Conservation (phyloP, 148 eudicot species). For the Spergularia marina region DNA sequence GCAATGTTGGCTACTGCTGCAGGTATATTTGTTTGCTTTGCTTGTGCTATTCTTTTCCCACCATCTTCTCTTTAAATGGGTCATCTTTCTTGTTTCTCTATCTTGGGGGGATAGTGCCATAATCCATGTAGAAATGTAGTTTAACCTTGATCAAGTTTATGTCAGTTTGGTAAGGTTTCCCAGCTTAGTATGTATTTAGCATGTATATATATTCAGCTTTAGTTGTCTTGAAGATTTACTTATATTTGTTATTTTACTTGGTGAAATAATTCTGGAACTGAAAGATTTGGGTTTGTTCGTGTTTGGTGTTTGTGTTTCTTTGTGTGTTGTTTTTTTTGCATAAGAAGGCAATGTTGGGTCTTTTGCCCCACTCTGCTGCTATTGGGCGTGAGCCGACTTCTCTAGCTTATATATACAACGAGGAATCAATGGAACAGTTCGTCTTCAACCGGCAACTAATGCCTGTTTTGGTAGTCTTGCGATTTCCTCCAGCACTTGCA, state of each 20-base stretch:
- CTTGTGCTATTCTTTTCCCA: neutral
- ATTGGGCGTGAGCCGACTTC: constrained; percentile 99
- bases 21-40: constrained; percentile 44
- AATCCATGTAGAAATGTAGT: neutral
- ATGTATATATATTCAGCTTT: constrained; percentile 16
- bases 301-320: constrained; percentile 87
- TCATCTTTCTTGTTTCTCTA: neutral
- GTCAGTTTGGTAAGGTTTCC: constrained; percentile 57
- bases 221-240: constrained; percentile 11
- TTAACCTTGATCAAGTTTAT: neutral
- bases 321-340: constrained; percentile 82
- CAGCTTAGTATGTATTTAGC: constrained; percentile 6
- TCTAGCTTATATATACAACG: constrained; percentile 89
- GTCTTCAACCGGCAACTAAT: constrained; percentile 87
- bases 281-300: constrained; percentile 74
- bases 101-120: constrained; percentile 6
- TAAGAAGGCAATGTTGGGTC: constrained; percentile 99
- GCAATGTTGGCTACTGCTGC: constrained; percentile 66
- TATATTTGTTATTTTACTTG: constrained; percentile 38
- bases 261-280: constrained; percentile 73
- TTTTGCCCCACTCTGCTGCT: constrained; percentile 97
- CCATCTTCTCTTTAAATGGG: neutral
- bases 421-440: constrained; percentile 78
- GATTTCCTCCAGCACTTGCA: constrained; percentile 49
- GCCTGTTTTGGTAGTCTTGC: constrained; percentile 87